Base-by-base conservation (phyloP, 2,329 filamentous ascomycete species). In the Raffaelea albimanens region DNA sequence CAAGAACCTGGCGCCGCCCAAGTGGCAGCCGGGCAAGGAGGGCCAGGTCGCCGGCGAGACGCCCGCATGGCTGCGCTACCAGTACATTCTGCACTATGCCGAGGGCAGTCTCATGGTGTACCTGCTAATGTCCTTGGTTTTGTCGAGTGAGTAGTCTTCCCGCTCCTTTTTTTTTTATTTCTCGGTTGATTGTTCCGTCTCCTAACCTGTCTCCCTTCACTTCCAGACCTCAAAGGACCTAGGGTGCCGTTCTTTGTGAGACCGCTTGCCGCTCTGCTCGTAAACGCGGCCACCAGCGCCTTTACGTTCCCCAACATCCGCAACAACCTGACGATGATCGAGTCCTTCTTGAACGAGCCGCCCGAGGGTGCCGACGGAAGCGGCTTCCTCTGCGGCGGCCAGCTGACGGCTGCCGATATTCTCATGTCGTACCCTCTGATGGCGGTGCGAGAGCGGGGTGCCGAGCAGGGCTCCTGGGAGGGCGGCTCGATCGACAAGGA, bases 61-160 rank as follows among this genome's bases (percentile, higher is more conserved):
- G 25, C 74, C 81, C 58, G 70, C 68, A 50, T 81, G 72, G 69
- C 61, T 79, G 62, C 69, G 78, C 44, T 80, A 73, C 61, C 70
- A 74, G 59, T 86, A 87, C 61, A 80, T 79, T 55, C 78, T 95
- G 72, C 85, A 95, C 62, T 96, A 90, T 63, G 74, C 79, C 5
- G 91, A 96, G 67, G 91, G 90, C 11, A 87, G 78, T 51, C 66
- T 96, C 52, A 93, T 94, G 83, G 76, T 80, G 0, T 69, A 80
- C 43, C 62, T 93, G 52, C 65, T 90, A 1, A 64, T 87, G 52
- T 67, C 72, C 14, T 60, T 93, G 16, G 66, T 95, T 22, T 67
- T 85, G 13, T 59, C 58, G 4, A 62, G 72, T 75, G 60, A 49
- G 69, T 65, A 21, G 14, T 20, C 46, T 45, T 13, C 44, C 42